Percentiles rank a stretch among this genome's conserved stretches.
phyloP scores from a whole-genome alignment of 106 monocot species.

The Chionographis japonica region DNA sequence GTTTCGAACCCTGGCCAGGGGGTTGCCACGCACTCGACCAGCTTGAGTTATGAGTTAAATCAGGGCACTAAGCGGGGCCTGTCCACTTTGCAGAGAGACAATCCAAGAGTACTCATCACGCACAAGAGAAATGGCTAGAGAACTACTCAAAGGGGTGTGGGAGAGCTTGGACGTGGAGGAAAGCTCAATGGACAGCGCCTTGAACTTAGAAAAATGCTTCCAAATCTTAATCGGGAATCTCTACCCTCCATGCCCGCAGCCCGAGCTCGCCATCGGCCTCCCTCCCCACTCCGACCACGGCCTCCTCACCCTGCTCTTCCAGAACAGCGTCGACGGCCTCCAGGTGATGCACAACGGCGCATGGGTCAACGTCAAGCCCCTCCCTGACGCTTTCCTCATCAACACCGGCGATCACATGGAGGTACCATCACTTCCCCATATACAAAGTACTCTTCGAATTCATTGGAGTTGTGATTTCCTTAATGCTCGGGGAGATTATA shows the following conservation, averaged over 20 bases:
- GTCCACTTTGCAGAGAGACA: conserved; percentile 38
- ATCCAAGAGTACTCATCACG: conserved; percentile 18
- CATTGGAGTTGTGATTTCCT: too few species aligned
- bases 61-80: too few species aligned
- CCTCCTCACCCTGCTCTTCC: conserved; percentile 55
- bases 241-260: conserved; percentile 52
- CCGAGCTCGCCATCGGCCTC: conserved; percentile 37
- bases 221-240: conserved; percentile 37
- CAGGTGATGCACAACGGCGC: conserved; percentile 42
- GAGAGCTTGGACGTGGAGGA: conserved; percentile 50
- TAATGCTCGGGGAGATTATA: too few species aligned
- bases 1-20: too few species aligned
- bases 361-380: conserved; percentile 45
- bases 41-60: too few species aligned
- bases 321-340: conserved; percentile 61
- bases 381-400: conserved; percentile 49
- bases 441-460: too few species aligned
- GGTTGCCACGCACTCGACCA: too few species aligned
- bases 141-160: conserved; percentile 36
- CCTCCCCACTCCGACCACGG: conserved; percentile 72
- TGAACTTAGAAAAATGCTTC: conserved; percentile 28
- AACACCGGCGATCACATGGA: conserved; percentile 73
- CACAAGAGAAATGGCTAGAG: conserved; percentile 34
- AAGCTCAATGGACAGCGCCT: conserved; percentile 19
- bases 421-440: conserved; percentile 25